phyloP scores from a whole-genome alignment of 164 flowering plant species.

The Vitis cinerea region DNA sequence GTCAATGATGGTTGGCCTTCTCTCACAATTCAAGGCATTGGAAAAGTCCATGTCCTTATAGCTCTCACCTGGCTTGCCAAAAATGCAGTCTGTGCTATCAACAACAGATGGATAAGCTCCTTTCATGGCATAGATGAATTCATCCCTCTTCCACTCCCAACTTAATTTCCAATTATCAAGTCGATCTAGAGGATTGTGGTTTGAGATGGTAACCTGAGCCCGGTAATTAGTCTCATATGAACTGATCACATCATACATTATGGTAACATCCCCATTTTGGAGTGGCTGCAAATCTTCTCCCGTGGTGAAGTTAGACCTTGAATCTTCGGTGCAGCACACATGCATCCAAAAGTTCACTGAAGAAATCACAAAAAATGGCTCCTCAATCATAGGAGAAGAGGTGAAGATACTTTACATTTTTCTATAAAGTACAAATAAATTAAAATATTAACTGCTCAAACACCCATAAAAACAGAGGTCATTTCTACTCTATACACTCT shows the following conservation, averaged over 20 bases:
- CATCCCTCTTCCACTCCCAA: constrained; percentile 67
- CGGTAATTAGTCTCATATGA: constrained; percentile 43
- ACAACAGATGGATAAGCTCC: constrained; percentile 52
- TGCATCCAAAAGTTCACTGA: constrained; percentile 41
- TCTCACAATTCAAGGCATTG: constrained; percentile 42
- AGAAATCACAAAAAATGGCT: not conserved
- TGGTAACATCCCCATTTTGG: constrained; percentile 55
- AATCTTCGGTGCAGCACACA: constrained; percentile 51
- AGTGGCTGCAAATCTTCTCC: constrained; percentile 41
- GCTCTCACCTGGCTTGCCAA: constrained; percentile 41
- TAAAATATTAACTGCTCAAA: too few species aligned
- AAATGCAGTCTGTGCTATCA: constrained; percentile 43
- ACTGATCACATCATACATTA: constrained; percentile 55
- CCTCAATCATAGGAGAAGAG: too few species aligned
- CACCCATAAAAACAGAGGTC: too few species aligned
- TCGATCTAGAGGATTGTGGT: constrained; percentile 56
- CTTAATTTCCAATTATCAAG: constrained; percentile 59
- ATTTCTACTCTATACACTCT: too few species aligned
- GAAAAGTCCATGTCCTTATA: constrained; percentile 46
- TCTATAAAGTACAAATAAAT: too few species aligned
- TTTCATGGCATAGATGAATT: constrained; percentile 49
- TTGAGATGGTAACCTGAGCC: constrained; percentile 64
- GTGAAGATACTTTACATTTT: too few species aligned
- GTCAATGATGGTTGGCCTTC: constrained; percentile 51
- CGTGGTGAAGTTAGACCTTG: constrained; percentile 24